phyloP scores from a whole-genome alignment of 306 rosid species.

The Leucaena leucocephala region DNA sequence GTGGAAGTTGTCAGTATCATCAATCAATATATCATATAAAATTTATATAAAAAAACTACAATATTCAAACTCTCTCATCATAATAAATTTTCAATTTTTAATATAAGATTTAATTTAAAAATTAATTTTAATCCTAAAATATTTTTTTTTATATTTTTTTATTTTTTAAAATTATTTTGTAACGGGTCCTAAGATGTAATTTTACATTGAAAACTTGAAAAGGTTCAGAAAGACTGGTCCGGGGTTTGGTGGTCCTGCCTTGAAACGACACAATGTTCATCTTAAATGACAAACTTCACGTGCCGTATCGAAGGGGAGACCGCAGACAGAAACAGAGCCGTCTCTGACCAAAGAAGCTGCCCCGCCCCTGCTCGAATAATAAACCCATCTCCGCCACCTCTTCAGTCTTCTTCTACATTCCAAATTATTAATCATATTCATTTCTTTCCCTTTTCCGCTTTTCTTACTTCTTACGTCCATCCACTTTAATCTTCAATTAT shows the following conservation, averaged over 20 bases:
- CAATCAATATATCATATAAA: neutral
- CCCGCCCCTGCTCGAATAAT: conserved; percentile 11
- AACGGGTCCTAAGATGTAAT: no score
- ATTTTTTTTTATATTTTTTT: no score
- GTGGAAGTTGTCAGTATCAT: neutral
- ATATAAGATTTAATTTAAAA: no score
- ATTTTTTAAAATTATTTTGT: no score
- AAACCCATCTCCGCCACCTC: neutral
- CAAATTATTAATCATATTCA: conserved; percentile 18
- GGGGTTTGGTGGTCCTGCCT: neutral
- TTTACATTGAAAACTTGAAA: neutral
- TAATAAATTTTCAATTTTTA: no score
- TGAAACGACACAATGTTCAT: neutral
- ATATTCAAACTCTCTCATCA: no score
- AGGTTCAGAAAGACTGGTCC: neutral
- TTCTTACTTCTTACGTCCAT: conserved; percentile 33
- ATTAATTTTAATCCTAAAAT: no score
- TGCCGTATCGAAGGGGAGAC: conserved; percentile 34
- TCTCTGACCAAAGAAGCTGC: conserved; percentile 39
- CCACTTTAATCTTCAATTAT: conserved; percentile 19
- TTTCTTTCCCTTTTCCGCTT: neutral
- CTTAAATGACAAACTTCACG: conserved; percentile 12
- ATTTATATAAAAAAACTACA: neutral
- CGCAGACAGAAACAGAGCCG: conserved; percentile 26
- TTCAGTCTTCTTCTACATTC: neutral